Conservation (phyloP, 192 early-diverging fungal species). For the Pilobolus umbonatus region DNA sequence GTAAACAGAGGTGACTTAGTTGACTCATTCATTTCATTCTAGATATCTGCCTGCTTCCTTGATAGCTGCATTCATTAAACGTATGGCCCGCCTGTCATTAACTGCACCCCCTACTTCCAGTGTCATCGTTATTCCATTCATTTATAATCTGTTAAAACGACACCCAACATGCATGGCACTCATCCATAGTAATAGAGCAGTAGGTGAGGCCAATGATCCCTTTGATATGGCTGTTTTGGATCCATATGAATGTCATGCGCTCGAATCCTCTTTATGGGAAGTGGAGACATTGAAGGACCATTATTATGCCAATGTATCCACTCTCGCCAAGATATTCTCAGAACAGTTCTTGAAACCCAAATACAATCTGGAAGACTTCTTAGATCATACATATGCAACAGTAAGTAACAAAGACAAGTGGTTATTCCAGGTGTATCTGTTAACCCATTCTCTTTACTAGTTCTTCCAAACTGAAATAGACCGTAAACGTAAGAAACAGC, state of each 20-base stretch:
- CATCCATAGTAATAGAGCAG: conserved; percentile 67
- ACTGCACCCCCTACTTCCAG: conserved; percentile 82
- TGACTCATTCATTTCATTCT: too few relatives aligned
- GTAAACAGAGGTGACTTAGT: too few relatives aligned
- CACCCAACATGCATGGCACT: conserved; percentile 87
- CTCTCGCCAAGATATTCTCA: conserved; percentile 78
- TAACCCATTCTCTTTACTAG: conserved; percentile 11
- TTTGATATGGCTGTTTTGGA: conserved; percentile 59
- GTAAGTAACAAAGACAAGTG: conserved; percentile 17
- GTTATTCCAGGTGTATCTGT: neutral
- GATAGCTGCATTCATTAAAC: conserved; percentile 91
- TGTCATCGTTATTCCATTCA: conserved; percentile 81
- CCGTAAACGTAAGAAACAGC: conserved; percentile 53
- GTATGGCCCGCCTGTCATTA: conserved; percentile 78
- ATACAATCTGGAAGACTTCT: conserved; percentile 92
- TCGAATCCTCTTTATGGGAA: conserved; percentile 94
- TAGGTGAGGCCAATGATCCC: conserved; percentile 28
- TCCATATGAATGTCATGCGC: conserved; percentile 73
- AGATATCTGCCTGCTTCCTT: conserved; percentile 86
- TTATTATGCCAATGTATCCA: conserved; percentile 82
- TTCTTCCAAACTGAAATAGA: conserved; percentile 64
- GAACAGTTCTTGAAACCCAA: conserved; percentile 83
- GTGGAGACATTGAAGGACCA: conserved; percentile 82
- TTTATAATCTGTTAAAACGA: conserved; percentile 87
- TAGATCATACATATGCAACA: conserved; percentile 84